These are phyloP conservation scores for Pythium folliculosum DNA, from an alignment of 352 stramenopile genomes.

Conservation along the genomic window DNA sequence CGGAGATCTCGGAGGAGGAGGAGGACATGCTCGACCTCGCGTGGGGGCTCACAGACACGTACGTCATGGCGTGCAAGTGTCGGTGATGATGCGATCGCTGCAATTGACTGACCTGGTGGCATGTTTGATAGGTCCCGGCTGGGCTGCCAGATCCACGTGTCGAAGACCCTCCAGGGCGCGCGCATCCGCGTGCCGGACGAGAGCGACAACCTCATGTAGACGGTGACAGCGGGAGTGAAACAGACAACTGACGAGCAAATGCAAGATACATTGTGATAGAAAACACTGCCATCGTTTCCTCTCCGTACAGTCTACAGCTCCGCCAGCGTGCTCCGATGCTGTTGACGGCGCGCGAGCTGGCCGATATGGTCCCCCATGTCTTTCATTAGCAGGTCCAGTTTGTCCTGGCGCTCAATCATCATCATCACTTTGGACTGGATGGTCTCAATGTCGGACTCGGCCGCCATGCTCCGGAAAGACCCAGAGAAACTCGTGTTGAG, in stretches of 20 bases:
- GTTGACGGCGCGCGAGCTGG: slow-evolving; percentile 12
- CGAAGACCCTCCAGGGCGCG: slow-evolving; percentile 82
- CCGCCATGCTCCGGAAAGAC: slow-evolving; percentile 67
- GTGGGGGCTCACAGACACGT: slow-evolving; percentile 94
- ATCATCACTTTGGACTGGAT: slow-evolving; percentile 60
- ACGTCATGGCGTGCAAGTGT: slow-evolving; percentile 22
- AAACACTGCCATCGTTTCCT: neutral
- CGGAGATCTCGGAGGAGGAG: slow-evolving; percentile 91
- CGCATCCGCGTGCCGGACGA: slow-evolving; percentile 89
- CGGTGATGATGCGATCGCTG: too few species aligned
- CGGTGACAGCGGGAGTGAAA: neutral
- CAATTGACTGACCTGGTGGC: neutral
- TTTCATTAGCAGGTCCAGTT: slow-evolving; percentile 43
- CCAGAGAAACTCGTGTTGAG: slow-evolving; percentile 88
- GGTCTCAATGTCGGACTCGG: slow-evolving; percentile 78
- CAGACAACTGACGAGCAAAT: neutral
- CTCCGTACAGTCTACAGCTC: slow-evolving; percentile 7
- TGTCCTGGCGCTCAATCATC: slow-evolving; percentile 64
- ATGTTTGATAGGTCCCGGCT: slow-evolving; percentile 59
- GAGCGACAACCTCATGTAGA: slow-evolving; percentile 89
- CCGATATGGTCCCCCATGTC: slow-evolving; percentile 37
- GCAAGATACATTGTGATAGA: neutral
- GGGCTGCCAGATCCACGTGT: slow-evolving; percentile 91
- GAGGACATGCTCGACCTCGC: slow-evolving; percentile 96
- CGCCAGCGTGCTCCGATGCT: slow-evolving; percentile 16